A percentile compares a stretch with the other conserved stretches of the same genome.
Evolutionary conservation across 495 filamentous ascomycete species (phyloP).

Genomic region (Trichocladium antarcticum): DNA sequence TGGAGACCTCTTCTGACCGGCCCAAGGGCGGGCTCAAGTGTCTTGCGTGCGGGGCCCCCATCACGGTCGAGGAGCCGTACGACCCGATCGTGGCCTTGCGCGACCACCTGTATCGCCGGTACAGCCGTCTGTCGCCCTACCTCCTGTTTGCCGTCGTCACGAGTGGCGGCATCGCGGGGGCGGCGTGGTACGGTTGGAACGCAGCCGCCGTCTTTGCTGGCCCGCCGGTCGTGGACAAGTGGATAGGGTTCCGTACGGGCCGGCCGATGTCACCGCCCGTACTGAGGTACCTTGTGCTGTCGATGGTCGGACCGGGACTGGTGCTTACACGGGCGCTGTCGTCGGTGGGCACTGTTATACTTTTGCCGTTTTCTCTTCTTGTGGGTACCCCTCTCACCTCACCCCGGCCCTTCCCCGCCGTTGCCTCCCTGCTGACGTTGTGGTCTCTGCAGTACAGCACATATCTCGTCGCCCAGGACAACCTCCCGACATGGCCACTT

Average conservation of each 20-base stretch:
- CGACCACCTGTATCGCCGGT: conserved; percentile 43
- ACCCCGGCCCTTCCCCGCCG: background rate
- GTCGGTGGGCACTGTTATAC: conserved; percentile 19
- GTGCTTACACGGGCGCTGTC: conserved; percentile 28
- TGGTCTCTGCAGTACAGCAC: conserved; percentile 15
- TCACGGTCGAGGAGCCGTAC: conserved; percentile 58
- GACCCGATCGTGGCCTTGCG: conserved; percentile 54
- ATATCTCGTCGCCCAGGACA: conserved; percentile 13
- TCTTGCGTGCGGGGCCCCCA: conserved; percentile 77
- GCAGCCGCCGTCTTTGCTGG: conserved; percentile 32
- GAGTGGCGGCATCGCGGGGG: conserved; percentile 40
- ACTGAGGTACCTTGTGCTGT: conserved; percentile 16
- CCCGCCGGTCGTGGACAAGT: conserved; percentile 15
- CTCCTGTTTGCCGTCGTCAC: conserved; percentile 46
- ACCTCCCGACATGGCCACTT: conserved; percentile 52
- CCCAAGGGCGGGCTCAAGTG: conserved; percentile 57
- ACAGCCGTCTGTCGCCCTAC: conserved; percentile 47
- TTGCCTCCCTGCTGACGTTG: background rate
- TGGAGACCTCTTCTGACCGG: conserved; percentile 47
- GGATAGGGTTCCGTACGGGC: conserved; percentile 9
- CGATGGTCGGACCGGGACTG: conserved; percentile 31
- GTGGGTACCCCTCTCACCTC: conserved; percentile 16
- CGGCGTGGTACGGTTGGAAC: conserved; percentile 29
- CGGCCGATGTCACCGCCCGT: background rate
- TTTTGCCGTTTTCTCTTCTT: conserved; percentile 26